A percentile compares a stretch with the other conserved stretches of the same genome.
These are phyloP conservation scores for Piloderma croceum DNA, from an alignment of 768 basidiomycete species.

Conservation along the genomic window DNA sequence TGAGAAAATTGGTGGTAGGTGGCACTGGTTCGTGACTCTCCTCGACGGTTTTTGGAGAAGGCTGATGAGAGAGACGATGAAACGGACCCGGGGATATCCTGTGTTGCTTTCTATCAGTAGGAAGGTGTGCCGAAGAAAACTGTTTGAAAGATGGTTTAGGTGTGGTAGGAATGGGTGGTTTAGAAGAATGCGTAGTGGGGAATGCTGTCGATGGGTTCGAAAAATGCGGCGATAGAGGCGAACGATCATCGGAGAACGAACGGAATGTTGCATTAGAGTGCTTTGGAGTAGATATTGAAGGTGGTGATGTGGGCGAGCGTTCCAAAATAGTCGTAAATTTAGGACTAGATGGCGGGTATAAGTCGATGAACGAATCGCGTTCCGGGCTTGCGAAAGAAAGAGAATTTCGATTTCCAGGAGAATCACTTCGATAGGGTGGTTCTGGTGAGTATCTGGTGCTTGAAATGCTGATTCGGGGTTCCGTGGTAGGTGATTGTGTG, in stretches of 20 bases:
- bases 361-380: constrained; percentile 43
- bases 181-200: constrained; percentile 35
- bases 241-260: no score
- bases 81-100: constrained; percentile 3
- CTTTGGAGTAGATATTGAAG: no score
- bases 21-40: constrained; percentile 33
- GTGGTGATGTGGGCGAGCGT: no score
- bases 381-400: constrained; percentile 32
- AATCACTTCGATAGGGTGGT: no score
- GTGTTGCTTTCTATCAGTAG: no score
- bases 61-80: no score
- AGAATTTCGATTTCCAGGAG: constrained; percentile 30
- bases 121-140: no score
- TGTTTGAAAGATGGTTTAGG: constrained; percentile 36
- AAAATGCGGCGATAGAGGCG: no score
- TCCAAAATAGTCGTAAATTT: no score
- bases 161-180: constrained; percentile 34
- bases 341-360: constrained; percentile 39
- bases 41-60: neutral
- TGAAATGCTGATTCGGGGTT: constrained; percentile 38
- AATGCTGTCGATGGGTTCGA: no score
- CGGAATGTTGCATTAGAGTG: no score
- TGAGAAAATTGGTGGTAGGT: constrained; percentile 64
- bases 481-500: constrained; percentile 24
- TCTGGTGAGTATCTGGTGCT: constrained; percentile 37